A percentile compares a stretch with the other conserved stretches of the same genome.
These are phyloP conservation scores for Guadua angustifolia DNA, from an alignment of 176 grass and related monocot species.

Conservation along the genomic window DNA sequence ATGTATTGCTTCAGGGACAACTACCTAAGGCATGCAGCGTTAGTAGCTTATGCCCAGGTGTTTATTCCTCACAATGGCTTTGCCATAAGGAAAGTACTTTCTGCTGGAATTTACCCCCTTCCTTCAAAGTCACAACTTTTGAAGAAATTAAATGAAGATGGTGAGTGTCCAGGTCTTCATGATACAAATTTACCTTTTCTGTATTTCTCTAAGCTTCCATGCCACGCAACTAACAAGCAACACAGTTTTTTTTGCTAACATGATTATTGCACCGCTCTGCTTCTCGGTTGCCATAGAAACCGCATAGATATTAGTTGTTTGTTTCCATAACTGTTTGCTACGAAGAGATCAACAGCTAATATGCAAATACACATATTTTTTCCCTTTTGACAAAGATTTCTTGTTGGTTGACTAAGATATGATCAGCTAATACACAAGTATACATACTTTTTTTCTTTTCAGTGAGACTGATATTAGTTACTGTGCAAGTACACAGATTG, in stretches of 20 bases:
- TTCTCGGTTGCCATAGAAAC: not conserved
- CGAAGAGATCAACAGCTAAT: not conserved
- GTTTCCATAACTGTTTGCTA: not conserved
- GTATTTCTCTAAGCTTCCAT: not conserved
- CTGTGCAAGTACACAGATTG: too few species aligned
- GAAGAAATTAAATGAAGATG: slow-evolving; percentile 92
- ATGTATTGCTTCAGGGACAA: slow-evolving; percentile 58
- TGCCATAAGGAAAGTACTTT: slow-evolving; percentile 87
- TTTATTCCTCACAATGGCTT: slow-evolving; percentile 90
- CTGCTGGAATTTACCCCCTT: slow-evolving; percentile 86
- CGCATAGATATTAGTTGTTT: not conserved
- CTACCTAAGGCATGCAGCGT: slow-evolving; percentile 76
- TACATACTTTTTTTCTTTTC: too few species aligned
- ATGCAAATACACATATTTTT: not conserved
- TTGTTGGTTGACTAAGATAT: too few species aligned
- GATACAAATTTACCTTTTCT: not conserved
- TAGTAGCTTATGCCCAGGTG: slow-evolving; percentile 77
- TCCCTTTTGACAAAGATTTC: too few species aligned
- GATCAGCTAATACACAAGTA: too few species aligned
- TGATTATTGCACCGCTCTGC: not conserved
- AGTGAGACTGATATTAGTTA: too few species aligned
- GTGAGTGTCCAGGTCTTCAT: slow-evolving; percentile 54
- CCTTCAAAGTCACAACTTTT: slow-evolving; percentile 85
- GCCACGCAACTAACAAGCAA: not conserved
- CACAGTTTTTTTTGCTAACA: not conserved